Percentiles rank a stretch among this genome's conserved stretches.
These are phyloP conservation scores for Thalassiosira profunda DNA, from an alignment of 108 stramenopile genomes.

Conservation along the genomic window DNA sequence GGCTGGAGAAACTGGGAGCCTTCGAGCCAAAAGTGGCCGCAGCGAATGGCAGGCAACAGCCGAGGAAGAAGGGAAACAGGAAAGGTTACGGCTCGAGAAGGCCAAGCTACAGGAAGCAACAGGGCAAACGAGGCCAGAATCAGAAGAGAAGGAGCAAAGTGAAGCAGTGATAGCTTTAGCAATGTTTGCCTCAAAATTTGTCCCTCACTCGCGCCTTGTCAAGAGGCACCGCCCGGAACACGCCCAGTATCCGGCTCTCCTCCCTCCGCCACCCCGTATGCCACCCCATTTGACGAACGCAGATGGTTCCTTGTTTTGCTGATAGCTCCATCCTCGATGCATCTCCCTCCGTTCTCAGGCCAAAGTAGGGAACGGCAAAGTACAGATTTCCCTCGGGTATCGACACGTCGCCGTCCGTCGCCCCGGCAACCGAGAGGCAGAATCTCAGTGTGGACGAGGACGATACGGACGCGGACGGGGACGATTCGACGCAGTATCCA, in stretches of 20 bases:
- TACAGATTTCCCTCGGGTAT: constrained; percentile 69
- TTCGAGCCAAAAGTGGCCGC: constrained; percentile 18
- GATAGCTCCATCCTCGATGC: constrained; percentile 42
- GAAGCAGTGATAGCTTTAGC: too few relatives aligned
- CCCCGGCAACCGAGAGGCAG: constrained; percentile 59
- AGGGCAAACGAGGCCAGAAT: too few relatives aligned
- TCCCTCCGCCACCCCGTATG: constrained; percentile 84
- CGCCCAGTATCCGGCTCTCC: constrained; percentile 75
- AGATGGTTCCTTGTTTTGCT: constrained; percentile 69
- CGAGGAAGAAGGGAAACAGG: background rate
- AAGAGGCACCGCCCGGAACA: constrained; percentile 64
- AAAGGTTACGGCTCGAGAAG: background rate
- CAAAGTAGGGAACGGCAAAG: constrained; percentile 82
- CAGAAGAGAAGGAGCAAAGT: too few relatives aligned
- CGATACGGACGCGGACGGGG: background rate
- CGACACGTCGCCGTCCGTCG: constrained; percentile 58
- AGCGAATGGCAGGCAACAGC: background rate
- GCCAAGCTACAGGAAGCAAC: too few relatives aligned
- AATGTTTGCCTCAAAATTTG: constrained; percentile 46
- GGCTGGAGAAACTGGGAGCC: constrained; percentile 21
- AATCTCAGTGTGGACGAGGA: constrained; percentile 58
- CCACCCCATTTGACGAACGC: constrained; percentile 83
- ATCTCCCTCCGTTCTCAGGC: constrained; percentile 7
- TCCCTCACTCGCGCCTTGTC: constrained; percentile 46
- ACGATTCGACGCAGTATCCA: constrained; percentile 64